Conservation (phyloP, 2,329 filamentous ascomycete genomes). For the Curvularia spicifera region DNA sequence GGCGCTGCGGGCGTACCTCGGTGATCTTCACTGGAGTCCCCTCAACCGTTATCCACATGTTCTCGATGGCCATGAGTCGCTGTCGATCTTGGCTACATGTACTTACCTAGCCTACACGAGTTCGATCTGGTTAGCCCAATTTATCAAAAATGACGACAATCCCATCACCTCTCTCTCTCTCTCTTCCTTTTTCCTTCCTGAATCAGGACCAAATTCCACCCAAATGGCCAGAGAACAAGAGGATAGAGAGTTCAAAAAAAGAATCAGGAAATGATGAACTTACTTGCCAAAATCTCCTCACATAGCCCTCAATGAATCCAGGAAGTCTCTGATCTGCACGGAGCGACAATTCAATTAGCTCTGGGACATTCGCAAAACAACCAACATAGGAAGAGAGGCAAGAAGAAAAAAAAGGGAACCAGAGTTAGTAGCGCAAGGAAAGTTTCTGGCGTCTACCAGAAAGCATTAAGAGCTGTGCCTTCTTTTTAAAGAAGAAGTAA, state of each 20-base stretch:
- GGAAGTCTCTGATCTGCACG: conserved; percentile 77
- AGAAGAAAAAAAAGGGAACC: neutral
- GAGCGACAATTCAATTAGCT: neutral
- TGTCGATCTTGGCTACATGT: neutral
- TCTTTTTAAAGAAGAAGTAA: no score
- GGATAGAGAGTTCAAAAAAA: no score
- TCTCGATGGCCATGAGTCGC: neutral
- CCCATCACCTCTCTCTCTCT: neutral
- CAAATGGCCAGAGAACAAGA: no score
- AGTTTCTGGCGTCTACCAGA: no score
- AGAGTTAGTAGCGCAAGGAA: no score
- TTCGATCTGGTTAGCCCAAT: neutral
- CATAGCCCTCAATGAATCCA: conserved; percentile 91
- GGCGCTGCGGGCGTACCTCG: conserved; percentile 87
- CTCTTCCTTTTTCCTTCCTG: neutral
- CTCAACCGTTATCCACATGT: conserved; percentile 2
- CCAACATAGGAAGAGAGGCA: neutral
- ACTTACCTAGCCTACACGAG: neutral
- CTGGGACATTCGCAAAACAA: neutral
- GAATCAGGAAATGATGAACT: conserved; percentile 36
- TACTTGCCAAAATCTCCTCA: conserved; percentile 98
- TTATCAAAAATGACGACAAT: neutral
- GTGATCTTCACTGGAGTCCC: conserved; percentile 77
- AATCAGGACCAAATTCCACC: no score
- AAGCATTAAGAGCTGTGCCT: no score